phyloP scores from a whole-genome alignment of 2,329 filamentous ascomycete genomes.

The Capronia coronata region DNA sequence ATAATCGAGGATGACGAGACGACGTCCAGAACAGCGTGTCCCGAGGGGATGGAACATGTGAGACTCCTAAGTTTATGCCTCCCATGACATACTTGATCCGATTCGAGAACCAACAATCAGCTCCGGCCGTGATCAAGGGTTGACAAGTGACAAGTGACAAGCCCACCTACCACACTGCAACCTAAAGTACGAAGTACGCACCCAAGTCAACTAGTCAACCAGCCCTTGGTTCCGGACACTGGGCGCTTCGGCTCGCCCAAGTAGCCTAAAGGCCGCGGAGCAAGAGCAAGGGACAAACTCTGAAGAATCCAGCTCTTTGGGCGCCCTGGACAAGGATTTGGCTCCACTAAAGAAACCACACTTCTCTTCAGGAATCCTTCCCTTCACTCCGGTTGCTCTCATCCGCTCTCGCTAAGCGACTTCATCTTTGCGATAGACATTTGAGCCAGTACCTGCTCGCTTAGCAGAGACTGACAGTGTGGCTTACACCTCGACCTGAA shows the following conservation, averaged over 20 bases:
- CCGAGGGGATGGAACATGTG: not conserved
- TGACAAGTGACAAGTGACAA: not conserved
- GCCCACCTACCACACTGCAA: too few species aligned
- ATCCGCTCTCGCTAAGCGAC: too few species aligned
- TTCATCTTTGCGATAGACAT: too few species aligned
- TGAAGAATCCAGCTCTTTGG: not conserved
- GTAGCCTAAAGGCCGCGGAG: not conserved
- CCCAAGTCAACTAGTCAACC: not conserved
- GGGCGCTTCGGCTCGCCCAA: conserved; percentile 8
- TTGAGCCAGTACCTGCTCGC: too few species aligned
- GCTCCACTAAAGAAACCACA: not conserved
- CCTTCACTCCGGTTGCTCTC: too few species aligned
- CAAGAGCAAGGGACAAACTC: not conserved
- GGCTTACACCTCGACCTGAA: too few species aligned
- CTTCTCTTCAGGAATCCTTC: not conserved
- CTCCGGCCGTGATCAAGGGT: not conserved
- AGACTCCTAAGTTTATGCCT: not conserved
- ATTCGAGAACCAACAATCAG: not conserved
- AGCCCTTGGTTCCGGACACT: not conserved
- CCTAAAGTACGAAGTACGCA: too few species aligned
- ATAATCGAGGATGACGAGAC: not conserved
- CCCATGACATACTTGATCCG: not conserved
- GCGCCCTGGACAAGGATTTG: too few species aligned
- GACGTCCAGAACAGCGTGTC: not conserved
- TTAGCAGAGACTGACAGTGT: too few species aligned